phyloP scores from a whole-genome alignment of 2,329 filamentous ascomycete species.

The Nemania serpens region DNA sequence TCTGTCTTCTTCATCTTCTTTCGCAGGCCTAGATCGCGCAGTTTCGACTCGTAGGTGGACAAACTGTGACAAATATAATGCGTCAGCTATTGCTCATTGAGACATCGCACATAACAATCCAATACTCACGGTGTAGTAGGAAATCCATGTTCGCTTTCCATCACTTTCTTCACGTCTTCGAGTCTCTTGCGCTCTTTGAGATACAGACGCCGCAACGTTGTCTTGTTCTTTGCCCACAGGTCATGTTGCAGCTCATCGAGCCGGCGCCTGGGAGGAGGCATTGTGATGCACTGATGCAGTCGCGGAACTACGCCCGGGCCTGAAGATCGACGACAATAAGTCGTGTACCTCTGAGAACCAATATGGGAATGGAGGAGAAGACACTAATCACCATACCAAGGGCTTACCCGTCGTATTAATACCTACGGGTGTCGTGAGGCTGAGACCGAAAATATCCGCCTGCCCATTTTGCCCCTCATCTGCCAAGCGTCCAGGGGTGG shows the following conservation, averaged over 20 bases:
- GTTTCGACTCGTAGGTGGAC: constrained; percentile 9
- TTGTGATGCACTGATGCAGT: not conserved
- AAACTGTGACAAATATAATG: not conserved
- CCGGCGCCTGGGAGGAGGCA: not conserved
- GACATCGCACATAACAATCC: too few relatives aligned
- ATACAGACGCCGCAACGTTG: not conserved
- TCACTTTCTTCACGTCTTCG: not conserved
- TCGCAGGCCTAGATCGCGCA: constrained; percentile 8
- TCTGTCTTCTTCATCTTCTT: constrained; percentile 9
- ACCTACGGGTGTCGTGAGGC: too few relatives aligned
- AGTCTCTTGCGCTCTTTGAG: constrained; percentile 7
- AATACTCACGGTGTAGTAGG: constrained; percentile 5
- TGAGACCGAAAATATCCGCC: too few relatives aligned
- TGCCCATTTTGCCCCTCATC: too few relatives aligned
- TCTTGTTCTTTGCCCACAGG: not conserved
- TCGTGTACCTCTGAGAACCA: not conserved
- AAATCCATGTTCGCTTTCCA: constrained; percentile 11
- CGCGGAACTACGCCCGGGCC: too few relatives aligned
- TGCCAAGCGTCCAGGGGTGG: not conserved
- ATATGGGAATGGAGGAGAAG: not conserved
- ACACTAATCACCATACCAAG: not conserved
- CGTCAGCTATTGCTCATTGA: too few relatives aligned
- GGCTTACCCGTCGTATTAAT: too few relatives aligned
- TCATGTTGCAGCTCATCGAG: not conserved
- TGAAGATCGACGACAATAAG: not conserved